phyloP scores from a whole-genome alignment of 1,284 basidiomycete species.

The Cystobasidium sp. region DNA sequence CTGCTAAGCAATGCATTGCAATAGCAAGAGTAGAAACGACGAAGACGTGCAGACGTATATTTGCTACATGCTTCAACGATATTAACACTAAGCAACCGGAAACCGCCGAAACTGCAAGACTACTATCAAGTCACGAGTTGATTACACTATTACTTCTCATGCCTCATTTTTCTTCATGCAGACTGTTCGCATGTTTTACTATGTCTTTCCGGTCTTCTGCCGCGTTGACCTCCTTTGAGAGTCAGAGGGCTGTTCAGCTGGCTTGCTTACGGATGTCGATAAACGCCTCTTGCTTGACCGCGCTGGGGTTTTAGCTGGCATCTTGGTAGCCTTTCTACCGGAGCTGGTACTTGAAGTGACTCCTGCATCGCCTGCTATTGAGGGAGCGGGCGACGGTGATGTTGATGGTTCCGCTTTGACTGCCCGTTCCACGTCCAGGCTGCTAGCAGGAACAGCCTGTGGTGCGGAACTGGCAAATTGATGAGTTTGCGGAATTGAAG shows the following conservation, averaged over 20 bases:
- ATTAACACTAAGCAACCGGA: background rate
- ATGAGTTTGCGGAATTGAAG: background rate
- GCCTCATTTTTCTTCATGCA: no score
- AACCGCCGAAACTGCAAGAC: background rate
- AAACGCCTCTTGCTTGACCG: constrained; percentile 25
- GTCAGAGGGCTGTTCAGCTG: background rate
- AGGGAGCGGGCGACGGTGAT: background rate
- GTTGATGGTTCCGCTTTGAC: constrained; percentile 22
- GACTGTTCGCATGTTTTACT: background rate
- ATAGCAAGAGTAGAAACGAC: no score
- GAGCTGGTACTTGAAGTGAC: background rate
- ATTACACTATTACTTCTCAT: no score
- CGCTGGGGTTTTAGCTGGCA: constrained; percentile 9
- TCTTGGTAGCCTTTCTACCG: background rate
- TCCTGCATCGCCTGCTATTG: background rate
- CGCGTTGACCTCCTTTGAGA: constrained; percentile 16
- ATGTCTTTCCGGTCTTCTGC: constrained; percentile 14
- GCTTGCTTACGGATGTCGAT: background rate
- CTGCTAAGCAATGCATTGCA: background rate
- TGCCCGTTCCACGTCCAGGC: constrained; percentile 10
- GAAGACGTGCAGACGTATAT: background rate
- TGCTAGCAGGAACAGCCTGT: constrained; percentile 12
- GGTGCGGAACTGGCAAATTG: constrained; percentile 11
- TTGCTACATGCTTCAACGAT: constrained; percentile 12
- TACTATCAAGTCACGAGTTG: no score